Conservation (phyloP, 768 basidiomycete genomes). For the Hygrophorus pudorinus region DNA sequence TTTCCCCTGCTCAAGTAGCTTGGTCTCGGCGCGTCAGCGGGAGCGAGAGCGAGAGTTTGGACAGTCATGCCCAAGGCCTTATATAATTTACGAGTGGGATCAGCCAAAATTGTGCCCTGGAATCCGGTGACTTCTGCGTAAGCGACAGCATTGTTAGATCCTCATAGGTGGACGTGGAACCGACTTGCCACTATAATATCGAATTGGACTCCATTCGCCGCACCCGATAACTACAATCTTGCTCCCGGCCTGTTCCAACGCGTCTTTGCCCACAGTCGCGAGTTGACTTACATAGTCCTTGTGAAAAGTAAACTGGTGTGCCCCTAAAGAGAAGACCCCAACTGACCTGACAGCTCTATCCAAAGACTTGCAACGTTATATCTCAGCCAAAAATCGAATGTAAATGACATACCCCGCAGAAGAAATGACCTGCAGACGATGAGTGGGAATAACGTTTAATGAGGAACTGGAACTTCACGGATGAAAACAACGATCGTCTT, state of each 20-base stretch:
- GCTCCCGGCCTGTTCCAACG: constrained; percentile 28
- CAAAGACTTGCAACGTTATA: neutral
- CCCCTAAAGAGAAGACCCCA: neutral
- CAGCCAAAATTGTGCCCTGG: constrained; percentile 46
- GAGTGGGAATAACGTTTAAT: neutral
- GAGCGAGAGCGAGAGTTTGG: constrained; percentile 35
- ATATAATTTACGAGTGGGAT: constrained; percentile 53
- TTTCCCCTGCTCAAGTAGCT: constrained; percentile 33
- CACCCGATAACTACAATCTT: constrained; percentile 49
- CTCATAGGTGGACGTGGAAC: constrained; percentile 1
- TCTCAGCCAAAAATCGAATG: neutral
- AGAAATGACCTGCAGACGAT: constrained; percentile 43
- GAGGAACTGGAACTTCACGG: constrained; percentile 24
- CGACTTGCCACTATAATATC: constrained; percentile 33
- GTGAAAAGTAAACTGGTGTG: neutral
- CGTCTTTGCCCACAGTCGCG: constrained; percentile 28
- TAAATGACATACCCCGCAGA: constrained; percentile 42
- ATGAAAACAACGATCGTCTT: constrained; percentile 57
- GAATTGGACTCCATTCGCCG: constrained; percentile 44
- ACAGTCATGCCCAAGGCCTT: constrained; percentile 49
- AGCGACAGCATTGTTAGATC: neutral
- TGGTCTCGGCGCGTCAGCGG: constrained; percentile 30
- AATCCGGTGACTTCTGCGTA: constrained; percentile 35
- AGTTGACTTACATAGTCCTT: constrained; percentile 43
- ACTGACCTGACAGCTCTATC: constrained; percentile 34